A percentile compares a stretch with the other conserved stretches of the same genome.
These are phyloP conservation scores for Hippophae tibetana DNA, from an alignment of 306 rosid species.

Conservation along the genomic window DNA sequence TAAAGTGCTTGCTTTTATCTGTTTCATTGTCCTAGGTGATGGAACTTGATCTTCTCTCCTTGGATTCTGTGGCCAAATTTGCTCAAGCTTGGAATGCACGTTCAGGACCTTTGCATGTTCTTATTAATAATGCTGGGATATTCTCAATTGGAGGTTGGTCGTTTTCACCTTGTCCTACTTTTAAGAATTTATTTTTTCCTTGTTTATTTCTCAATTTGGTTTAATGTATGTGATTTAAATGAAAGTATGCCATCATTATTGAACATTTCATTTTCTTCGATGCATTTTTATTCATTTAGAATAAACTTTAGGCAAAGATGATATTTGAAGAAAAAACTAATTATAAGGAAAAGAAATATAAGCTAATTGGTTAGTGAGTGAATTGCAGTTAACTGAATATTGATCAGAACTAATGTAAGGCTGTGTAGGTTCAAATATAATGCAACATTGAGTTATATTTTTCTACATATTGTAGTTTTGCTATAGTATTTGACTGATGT, in stretches of 20 bases:
- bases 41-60: conserved; percentile 86
- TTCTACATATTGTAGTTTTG: background rate
- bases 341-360: no score
- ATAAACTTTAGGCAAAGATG: no score
- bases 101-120: conserved; percentile 72
- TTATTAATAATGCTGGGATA: conserved; percentile 94
- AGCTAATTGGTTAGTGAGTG: no score
- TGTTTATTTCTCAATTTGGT: no score
- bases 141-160: conserved; percentile 87
- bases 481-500: conserved; percentile 11
- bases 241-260: no score
- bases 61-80: conserved; percentile 84
- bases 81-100: conserved; percentile 88
- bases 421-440: background rate
- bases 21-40: conserved; percentile 44
- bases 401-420: no score
- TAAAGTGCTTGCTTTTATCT: conserved; percentile 1
- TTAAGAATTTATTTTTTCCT: no score
- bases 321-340: no score
- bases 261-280: no score
- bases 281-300: no score
- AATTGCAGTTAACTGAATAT: no score
- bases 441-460: background rate
- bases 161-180: background rate
- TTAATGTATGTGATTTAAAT: no score